Conservation (phyloP, 192 early-diverging fungal genomes). For the Funneliformis mosseae region DNA sequence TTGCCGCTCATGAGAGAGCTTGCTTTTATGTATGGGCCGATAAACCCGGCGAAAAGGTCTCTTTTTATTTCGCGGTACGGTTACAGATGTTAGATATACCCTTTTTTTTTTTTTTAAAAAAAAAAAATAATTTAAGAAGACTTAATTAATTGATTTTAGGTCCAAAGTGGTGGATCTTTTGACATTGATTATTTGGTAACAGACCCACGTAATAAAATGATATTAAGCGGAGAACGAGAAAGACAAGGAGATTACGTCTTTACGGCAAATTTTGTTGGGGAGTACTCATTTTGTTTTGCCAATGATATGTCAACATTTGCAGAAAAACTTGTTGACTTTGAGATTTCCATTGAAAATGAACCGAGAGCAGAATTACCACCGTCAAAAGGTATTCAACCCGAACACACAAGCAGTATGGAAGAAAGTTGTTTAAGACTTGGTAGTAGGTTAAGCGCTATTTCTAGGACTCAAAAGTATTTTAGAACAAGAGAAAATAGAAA, state of each 20-base stretch:
- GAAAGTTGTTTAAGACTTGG: slow-evolving; percentile 65
- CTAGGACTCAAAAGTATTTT: slow-evolving; percentile 87
- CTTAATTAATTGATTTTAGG: slow-evolving; percentile 55
- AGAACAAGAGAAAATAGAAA: slow-evolving; percentile 90
- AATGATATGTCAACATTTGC: slow-evolving; percentile 94
- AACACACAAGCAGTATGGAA: slow-evolving; percentile 55
- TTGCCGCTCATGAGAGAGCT: slow-evolving; percentile 86
- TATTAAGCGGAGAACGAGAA: slow-evolving; percentile 83
- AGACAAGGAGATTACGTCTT: slow-evolving; percentile 96
- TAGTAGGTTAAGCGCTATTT: slow-evolving; percentile 66
- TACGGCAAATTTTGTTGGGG: slow-evolving; percentile 80
- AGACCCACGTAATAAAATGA: slow-evolving; percentile 67
- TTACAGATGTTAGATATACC: background rate
- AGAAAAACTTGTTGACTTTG: slow-evolving; percentile 95
- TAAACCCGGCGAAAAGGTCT: slow-evolving; percentile 84
- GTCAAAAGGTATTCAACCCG: slow-evolving; percentile 37
- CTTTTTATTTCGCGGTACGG: slow-evolving; percentile 98
- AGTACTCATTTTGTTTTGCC: slow-evolving; percentile 97
- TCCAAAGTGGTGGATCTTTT: slow-evolving; percentile 95
- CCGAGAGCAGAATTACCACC: slow-evolving; percentile 47
- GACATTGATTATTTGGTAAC: slow-evolving; percentile 94
- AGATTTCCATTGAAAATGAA: slow-evolving; percentile 92
- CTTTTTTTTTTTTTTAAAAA: too few relatives aligned
- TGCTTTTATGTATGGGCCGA: slow-evolving; percentile 90
- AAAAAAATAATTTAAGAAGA: too few relatives aligned